Evolutionary conservation across 306 rosid genomes (phyloP).

Genomic region (Cicer pinnatifidum): DNA sequence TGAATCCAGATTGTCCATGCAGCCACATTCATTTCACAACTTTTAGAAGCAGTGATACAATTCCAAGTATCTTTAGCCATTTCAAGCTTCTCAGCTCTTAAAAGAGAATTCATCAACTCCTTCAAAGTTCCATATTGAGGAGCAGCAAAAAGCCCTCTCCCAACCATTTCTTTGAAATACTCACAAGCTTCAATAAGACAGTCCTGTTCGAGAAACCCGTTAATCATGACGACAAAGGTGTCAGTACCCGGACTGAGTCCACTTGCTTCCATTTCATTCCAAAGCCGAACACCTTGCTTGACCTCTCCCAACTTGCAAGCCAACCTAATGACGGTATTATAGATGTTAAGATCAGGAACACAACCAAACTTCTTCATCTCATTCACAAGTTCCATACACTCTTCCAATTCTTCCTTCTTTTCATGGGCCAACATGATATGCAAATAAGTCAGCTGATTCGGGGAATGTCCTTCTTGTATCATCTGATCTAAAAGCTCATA

Average conservation of each 20-base stretch:
- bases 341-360: conserved; percentile 65
- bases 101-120: conserved; percentile 66
- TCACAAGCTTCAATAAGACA: conserved; percentile 78
- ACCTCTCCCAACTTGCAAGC: conserved; percentile 82
- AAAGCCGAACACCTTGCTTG: conserved; percentile 68
- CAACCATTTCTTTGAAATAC: conserved; percentile 78
- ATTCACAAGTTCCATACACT: conserved; percentile 66
- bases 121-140: conserved; percentile 80
- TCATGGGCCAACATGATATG: conserved; percentile 76
- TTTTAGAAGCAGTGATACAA: conserved; percentile 58
- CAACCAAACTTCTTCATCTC: conserved; percentile 82
- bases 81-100: conserved; percentile 78
- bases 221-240: conserved; percentile 80
- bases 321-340: conserved; percentile 71
- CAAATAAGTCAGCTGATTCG: conserved; percentile 67
- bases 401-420: conserved; percentile 86
- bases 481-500: conserved; percentile 76
- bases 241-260: conserved; percentile 68
- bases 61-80: conserved; percentile 85
- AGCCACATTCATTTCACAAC: conserved; percentile 66
- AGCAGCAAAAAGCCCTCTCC: conserved; percentile 67
- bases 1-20: conserved; percentile 96
- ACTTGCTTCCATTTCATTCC: conserved; percentile 76
- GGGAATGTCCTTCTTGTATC: conserved; percentile 67
- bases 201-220: conserved; percentile 74